Percentiles rank a stretch among this genome's conserved stretches.
phyloP scores from a whole-genome alignment of 148 eudicot genomes.

The Rhododendron williamsianum region DNA sequence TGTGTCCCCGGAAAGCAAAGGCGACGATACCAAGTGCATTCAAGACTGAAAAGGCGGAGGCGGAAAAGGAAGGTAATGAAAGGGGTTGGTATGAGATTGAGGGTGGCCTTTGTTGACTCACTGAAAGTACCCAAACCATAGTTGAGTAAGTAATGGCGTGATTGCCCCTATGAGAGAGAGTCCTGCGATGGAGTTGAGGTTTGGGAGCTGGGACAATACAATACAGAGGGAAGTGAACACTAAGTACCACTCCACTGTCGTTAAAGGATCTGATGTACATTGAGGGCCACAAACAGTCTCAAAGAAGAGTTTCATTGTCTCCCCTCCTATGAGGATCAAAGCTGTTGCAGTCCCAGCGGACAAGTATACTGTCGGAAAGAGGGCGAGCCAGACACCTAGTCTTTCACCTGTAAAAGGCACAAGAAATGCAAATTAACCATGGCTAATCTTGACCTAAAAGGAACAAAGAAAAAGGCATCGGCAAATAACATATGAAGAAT shows the following conservation, averaged over 20 bases:
- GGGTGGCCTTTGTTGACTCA: slow-evolving; percentile 75
- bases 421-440: neutral
- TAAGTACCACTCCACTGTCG: slow-evolving; percentile 96
- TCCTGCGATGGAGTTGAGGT: slow-evolving; percentile 95
- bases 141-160: slow-evolving; percentile 87
- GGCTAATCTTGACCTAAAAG: neutral
- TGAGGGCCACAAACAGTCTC: slow-evolving; percentile 87
- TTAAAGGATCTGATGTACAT: slow-evolving; percentile 88
- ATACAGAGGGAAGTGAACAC: slow-evolving; percentile 94
- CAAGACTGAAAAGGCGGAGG: slow-evolving; percentile 64
- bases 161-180: slow-evolving; percentile 94
- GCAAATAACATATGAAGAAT: neutral
- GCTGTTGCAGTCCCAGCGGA: slow-evolving; percentile 98
- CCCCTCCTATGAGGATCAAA: slow-evolving; percentile 89
- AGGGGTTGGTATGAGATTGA: slow-evolving; percentile 66
- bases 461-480: slow-evolving; percentile 3
- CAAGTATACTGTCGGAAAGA: slow-evolving; percentile 89
- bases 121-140: slow-evolving; percentile 94
- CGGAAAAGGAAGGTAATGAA: slow-evolving; percentile 55
- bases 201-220: slow-evolving; percentile 88
- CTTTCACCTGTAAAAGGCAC: slow-evolving; percentile 54
- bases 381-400: slow-evolving; percentile 90
- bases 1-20: slow-evolving; percentile 94
- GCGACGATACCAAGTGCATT: slow-evolving; percentile 97
- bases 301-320: slow-evolving; percentile 92